These are phyloP conservation scores for Quercus bicolor DNA, from an alignment of 306 rosid species.

Conservation along the genomic window DNA sequence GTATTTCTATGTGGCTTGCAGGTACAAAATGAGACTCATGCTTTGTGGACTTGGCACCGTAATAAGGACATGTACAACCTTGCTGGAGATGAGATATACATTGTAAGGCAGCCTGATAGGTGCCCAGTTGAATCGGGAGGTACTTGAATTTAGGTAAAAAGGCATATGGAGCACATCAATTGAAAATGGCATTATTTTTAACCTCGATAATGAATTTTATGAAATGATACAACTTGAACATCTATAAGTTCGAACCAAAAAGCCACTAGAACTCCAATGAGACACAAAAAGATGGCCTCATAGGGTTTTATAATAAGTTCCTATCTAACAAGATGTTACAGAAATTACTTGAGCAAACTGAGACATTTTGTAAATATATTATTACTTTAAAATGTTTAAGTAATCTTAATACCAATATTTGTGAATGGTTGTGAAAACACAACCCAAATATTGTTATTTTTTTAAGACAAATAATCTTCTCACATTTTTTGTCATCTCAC, in stretches of 20 bases:
- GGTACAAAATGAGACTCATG: constrained; percentile 88
- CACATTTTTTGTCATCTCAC: neutral
- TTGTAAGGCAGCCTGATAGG: constrained; percentile 73
- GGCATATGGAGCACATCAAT: neutral
- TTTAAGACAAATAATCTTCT: neutral
- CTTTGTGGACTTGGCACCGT: constrained; percentile 88
- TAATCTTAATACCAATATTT: neutral
- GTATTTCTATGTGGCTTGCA: constrained; percentile 23
- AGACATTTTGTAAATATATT: neutral
- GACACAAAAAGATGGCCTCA: neutral
- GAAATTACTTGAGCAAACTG: neutral
- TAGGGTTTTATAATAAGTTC: neutral
- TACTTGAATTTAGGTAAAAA: constrained; percentile 20
- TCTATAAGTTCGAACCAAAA: neutral
- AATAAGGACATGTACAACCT: constrained; percentile 57
- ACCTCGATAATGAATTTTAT: neutral
- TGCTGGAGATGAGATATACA: constrained; percentile 69
- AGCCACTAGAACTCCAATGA: neutral
- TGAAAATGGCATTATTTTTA: neutral
- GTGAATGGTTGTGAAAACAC: neutral
- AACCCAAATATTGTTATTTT: neutral
- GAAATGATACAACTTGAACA: neutral
- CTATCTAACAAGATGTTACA: neutral
- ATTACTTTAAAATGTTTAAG: neutral
- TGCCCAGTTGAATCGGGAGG: constrained; percentile 40